Conservation (phyloP, 495 filamentous ascomycete genomes). For the Peziza echinospora region DNA sequence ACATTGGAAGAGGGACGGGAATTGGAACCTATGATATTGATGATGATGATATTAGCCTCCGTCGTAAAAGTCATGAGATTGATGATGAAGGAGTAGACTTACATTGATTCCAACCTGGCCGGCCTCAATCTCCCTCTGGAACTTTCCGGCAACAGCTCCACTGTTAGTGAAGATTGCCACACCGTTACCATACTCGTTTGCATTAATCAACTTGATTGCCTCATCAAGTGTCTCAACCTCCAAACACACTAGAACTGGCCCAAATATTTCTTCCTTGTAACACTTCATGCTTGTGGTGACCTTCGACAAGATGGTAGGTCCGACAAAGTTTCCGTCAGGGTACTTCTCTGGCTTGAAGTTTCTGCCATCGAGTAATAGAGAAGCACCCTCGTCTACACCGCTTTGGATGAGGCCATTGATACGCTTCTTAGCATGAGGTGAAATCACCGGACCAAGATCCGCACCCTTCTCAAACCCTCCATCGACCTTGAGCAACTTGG, state of each 20-base stretch:
- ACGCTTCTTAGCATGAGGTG: slow-evolving; percentile 69
- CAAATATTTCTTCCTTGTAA: slow-evolving; percentile 95
- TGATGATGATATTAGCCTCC: background rate
- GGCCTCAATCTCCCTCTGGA: slow-evolving; percentile 45
- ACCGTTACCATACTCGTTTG: slow-evolving; percentile 46
- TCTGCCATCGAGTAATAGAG: slow-evolving; percentile 80
- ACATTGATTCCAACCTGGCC: slow-evolving; percentile 68
- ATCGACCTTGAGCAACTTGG: slow-evolving; percentile 73
- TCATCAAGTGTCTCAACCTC: slow-evolving; percentile 71
- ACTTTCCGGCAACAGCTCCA: slow-evolving; percentile 37
- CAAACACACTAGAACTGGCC: slow-evolving; percentile 73
- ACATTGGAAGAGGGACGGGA: slow-evolving; percentile 80
- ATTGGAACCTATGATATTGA: background rate
- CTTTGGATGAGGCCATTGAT: slow-evolving; percentile 77
- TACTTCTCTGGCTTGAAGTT: slow-evolving; percentile 78
- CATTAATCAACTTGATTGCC: slow-evolving; percentile 41
- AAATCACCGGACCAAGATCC: slow-evolving; percentile 92
- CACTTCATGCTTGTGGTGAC: slow-evolving; percentile 82
- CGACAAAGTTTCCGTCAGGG: slow-evolving; percentile 90
- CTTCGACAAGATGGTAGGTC: slow-evolving; percentile 83
- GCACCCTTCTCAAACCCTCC: slow-evolving; percentile 88
- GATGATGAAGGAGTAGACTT: slow-evolving; percentile 34
- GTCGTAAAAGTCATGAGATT: background rate
- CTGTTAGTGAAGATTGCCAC: slow-evolving; percentile 42
- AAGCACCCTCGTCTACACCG: slow-evolving; percentile 83